Conservation (phyloP, 768 basidiomycete species). For the Vararia minispora region DNA sequence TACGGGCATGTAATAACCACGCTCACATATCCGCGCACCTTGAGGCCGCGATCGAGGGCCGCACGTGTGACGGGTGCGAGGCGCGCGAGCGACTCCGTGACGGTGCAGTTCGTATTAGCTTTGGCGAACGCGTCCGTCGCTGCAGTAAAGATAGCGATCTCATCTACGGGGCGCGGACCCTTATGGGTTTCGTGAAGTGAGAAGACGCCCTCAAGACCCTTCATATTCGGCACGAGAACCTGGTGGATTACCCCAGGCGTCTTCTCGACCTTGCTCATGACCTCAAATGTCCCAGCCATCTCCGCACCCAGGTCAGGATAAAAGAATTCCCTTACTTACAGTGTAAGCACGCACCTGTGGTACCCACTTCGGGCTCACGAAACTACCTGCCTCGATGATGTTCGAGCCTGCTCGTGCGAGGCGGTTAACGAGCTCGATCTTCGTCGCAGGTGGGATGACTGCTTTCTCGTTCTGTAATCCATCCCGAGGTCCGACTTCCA, state of each 20-base stretch:
- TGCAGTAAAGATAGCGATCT: slow-evolving; percentile 83
- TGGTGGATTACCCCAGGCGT: slow-evolving; percentile 53
- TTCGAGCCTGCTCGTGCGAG: slow-evolving; percentile 57
- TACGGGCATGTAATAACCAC: slow-evolving; percentile 81
- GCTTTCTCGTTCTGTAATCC: slow-evolving; percentile 85
- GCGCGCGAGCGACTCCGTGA: slow-evolving; percentile 56
- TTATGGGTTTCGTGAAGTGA: slow-evolving; percentile 32
- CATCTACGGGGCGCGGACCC: slow-evolving; percentile 50
- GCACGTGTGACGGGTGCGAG: slow-evolving; percentile 49
- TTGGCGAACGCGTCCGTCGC: slow-evolving; percentile 79
- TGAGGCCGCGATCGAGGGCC: slow-evolving; percentile 51
- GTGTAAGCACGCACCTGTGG: slow-evolving; percentile 55
- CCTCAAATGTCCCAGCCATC: slow-evolving; percentile 83
- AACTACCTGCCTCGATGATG: slow-evolving; percentile 77
- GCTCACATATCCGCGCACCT: slow-evolving; percentile 80
- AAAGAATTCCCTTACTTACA: background rate
- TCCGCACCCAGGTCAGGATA: slow-evolving; percentile 22
- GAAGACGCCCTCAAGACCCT: slow-evolving; percentile 62
- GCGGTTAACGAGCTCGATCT: slow-evolving; percentile 70
- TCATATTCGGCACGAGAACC: slow-evolving; percentile 73
- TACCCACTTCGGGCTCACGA: slow-evolving; percentile 90
- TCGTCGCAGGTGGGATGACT: slow-evolving; percentile 58
- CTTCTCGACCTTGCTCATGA: slow-evolving; percentile 48
- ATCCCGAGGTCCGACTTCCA: slow-evolving; percentile 88
- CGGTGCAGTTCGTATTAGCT: slow-evolving; percentile 75